Percentiles rank a stretch among this genome's conserved stretches.
Conservation (phyloP, 106 monocot genomes). For the Dendrobium chrysotoxum region DNA sequence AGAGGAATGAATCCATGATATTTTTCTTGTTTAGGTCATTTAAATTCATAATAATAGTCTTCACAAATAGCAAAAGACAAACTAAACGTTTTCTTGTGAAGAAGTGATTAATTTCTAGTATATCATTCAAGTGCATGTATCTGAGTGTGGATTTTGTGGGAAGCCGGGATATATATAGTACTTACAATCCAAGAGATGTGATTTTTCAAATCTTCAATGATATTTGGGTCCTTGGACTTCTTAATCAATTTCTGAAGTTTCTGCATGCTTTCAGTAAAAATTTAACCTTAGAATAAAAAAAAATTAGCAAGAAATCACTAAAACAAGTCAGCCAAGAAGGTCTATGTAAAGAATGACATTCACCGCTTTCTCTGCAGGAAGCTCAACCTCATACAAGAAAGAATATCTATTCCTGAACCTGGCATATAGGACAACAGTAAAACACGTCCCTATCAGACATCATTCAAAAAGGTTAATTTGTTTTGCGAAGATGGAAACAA, state of each 20-base stretch:
- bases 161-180: not conserved
- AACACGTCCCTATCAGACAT: not conserved
- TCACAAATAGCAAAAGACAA: too few species aligned
- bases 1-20: too few species aligned
- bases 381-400: constrained; percentile 73
- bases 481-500: not conserved
- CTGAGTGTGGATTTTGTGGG: too few species aligned
- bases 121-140: too few species aligned
- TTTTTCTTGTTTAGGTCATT: too few species aligned
- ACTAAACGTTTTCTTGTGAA: too few species aligned
- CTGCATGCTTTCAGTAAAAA: constrained; percentile 23
- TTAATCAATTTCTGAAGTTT: constrained; percentile 64
- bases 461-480: not conserved
- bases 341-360: not conserved
- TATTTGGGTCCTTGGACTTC: constrained; percentile 60
- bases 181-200: constrained; percentile 86
- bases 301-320: not conserved
- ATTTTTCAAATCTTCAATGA: constrained; percentile 45
- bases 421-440: constrained; percentile 2
- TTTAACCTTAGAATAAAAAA: not conserved
- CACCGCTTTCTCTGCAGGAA: constrained; percentile 84
- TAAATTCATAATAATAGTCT: too few species aligned
- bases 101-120: too few species aligned
- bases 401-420: constrained; percentile 84
- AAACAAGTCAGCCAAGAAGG: not conserved